These are phyloP conservation scores for Cytospora leucostoma DNA, from an alignment of 2,329 filamentous ascomycete species.

Conservation along the genomic window DNA sequence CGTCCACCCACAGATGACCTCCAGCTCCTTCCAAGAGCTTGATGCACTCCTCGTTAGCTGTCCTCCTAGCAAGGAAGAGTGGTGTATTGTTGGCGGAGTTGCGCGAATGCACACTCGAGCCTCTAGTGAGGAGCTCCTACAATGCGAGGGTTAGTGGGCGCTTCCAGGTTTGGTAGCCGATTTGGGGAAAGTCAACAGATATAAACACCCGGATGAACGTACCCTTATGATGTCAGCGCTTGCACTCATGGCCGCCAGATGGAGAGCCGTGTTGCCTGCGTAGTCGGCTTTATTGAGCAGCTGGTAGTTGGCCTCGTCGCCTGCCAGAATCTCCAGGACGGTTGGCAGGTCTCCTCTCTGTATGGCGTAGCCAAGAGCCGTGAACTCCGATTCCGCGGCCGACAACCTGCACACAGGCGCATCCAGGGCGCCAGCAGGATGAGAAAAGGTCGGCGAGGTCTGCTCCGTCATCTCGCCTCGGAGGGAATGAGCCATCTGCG, in stretches of 20 bases:
- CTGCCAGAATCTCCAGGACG: constrained; percentile 67
- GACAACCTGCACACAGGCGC: constrained; percentile 47
- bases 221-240: constrained; percentile 52
- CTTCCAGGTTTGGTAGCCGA: not conserved
- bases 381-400: constrained; percentile 63
- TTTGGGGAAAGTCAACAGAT: not conserved
- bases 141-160: not conserved
- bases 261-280: constrained; percentile 72
- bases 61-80: constrained; percentile 62
- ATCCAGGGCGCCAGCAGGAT: constrained; percentile 61
- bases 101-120: constrained; percentile 67
- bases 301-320: constrained; percentile 54
- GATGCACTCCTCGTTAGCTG: constrained; percentile 55
- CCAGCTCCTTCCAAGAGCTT: constrained; percentile 59
- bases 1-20: constrained; percentile 59
- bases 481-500: constrained; percentile 72
- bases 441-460: constrained; percentile 71
- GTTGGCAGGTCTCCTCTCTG: constrained; percentile 67
- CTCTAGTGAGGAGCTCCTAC: constrained; percentile 57
- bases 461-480: constrained; percentile 83
- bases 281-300: constrained; percentile 78
- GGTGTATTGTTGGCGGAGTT: constrained; percentile 68
- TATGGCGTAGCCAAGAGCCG: constrained; percentile 78
- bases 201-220: not conserved
- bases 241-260: constrained; percentile 58